Evolutionary conservation across 257 asterid species (phyloP), one percentile per base, ranked within the genome.

Genomic region (Fraxinus americana): DNA sequence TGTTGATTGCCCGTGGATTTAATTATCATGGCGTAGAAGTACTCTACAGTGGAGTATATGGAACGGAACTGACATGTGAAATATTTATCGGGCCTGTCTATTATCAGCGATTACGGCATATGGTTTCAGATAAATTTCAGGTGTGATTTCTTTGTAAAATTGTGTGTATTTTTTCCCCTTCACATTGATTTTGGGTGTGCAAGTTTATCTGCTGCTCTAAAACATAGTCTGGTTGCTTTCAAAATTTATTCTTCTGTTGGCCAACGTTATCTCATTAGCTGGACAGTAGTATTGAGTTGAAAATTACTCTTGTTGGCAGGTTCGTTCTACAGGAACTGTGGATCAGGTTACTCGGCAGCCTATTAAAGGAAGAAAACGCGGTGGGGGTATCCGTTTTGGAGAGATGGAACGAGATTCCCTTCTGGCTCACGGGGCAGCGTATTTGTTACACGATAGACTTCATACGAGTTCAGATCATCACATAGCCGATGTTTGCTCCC

Each of bases 361-460:
- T 39, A 90, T 96, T 77, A 96, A 96, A 82, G 99, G 99, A 5
- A 85, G 99, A 82, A 96, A 96, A 76, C 96, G 93, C 0, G 99
- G 99, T 39, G 99, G 99, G 39, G 99, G 99, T 36, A 86, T 96
- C 68, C 96, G 99, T 27, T 96, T 96, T 79, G 99, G 99, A 54
- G 99, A 96, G 84, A 96, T 96, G 99, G 99, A 96, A 83, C 92
- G 99, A 16, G 99, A 96, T 41, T 92, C 99, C 27, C 97, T 96
- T 72, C 85, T 96, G 45, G 99, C 99, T 5, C 99, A 96, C 67
- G 99, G 99, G 59, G 97, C 99, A 6, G 96, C 99, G 7, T 96
- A 96, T 80, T 85, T 96, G 50, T 79, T 96, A 71, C 99, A 96
- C 11, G 99, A 96, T 66, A 90, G 99, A 86, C 97, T 96, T 76